phyloP scores from a whole-genome alignment of 2,329 filamentous ascomycete genomes.

The Aspergillus sp. region DNA sequence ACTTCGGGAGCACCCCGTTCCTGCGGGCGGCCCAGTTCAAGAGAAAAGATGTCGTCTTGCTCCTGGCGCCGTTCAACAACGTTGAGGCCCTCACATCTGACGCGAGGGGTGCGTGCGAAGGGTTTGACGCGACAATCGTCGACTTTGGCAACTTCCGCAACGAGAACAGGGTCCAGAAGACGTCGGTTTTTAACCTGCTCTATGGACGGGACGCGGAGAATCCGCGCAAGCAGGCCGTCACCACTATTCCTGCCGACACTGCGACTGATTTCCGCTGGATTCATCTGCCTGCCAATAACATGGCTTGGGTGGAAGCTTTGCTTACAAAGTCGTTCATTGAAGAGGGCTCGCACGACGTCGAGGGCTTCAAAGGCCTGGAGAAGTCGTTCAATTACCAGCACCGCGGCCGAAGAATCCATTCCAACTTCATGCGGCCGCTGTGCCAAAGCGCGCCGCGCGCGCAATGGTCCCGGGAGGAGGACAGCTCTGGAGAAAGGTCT shows the following conservation, averaged over 20 bases:
- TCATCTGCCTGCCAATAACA: constrained; percentile 45
- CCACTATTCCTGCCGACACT: constrained; percentile 38
- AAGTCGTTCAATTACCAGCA: constrained; percentile 55
- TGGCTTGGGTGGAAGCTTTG: constrained; percentile 53
- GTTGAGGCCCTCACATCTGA: constrained; percentile 26
- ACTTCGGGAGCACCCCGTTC: constrained; percentile 33
- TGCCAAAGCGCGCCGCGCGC: constrained; percentile 43
- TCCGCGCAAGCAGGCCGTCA: constrained; percentile 38
- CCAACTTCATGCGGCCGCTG: constrained; percentile 53
- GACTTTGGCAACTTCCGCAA: constrained; percentile 42
- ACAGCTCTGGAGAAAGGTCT: constrained; percentile 19
- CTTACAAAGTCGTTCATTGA: constrained; percentile 58
- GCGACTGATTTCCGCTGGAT: constrained; percentile 45
- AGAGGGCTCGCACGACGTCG: constrained; percentile 51
- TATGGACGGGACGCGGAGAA: constrained; percentile 42
- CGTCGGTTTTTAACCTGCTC: constrained; percentile 43
- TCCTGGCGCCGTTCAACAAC: constrained; percentile 30
- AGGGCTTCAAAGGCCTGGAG: constrained; percentile 54
- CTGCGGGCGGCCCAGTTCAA: constrained; percentile 32
- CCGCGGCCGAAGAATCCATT: constrained; percentile 48
- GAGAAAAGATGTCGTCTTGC: constrained; percentile 26
- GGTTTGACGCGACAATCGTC: constrained; percentile 45
- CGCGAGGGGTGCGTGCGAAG: constrained; percentile 38
- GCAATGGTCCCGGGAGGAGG: constrained; percentile 18
- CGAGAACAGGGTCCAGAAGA: constrained; percentile 38